Percentiles rank a stretch among this genome's conserved stretches.
phyloP scores from a whole-genome alignment of 2,329 filamentous ascomycete species.

The Diaporthe australafricana region DNA sequence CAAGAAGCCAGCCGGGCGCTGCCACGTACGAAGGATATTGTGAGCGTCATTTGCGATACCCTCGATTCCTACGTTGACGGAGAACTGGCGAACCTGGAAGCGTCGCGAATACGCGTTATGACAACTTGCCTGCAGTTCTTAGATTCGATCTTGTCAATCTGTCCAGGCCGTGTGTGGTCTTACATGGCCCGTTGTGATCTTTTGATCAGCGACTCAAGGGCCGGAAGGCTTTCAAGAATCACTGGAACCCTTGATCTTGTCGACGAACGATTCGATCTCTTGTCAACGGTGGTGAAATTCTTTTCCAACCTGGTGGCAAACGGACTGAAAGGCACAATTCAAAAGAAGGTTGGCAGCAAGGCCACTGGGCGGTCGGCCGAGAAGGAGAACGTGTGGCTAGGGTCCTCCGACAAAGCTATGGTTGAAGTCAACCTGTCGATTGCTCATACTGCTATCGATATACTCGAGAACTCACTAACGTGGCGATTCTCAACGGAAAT shows the following conservation, averaged over 20 bases:
- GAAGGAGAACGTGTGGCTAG: constrained; percentile 70
- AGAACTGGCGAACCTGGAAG: constrained; percentile 66
- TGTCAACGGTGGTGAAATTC: constrained; percentile 78
- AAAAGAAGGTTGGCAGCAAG: constrained; percentile 69
- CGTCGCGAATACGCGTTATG: constrained; percentile 73
- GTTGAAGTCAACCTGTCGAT: constrained; percentile 78
- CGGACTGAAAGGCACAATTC: constrained; percentile 75
- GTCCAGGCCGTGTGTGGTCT: constrained; percentile 90
- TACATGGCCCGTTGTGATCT: constrained; percentile 85
- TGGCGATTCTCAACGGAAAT: constrained; percentile 83
- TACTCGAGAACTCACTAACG: constrained; percentile 85
- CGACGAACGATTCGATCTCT: constrained; percentile 79
- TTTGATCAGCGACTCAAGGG: constrained; percentile 80
- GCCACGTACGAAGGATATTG: constrained; percentile 76
- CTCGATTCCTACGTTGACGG: constrained; percentile 79
- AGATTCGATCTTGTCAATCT: constrained; percentile 76
- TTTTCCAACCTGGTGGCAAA: constrained; percentile 83
- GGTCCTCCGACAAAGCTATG: constrained; percentile 83
- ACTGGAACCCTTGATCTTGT: constrained; percentile 86
- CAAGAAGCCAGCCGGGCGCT: constrained; percentile 68
- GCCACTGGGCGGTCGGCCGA: constrained; percentile 57
- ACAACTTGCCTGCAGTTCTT: constrained; percentile 84
- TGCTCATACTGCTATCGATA: constrained; percentile 80
- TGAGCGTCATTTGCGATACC: constrained; percentile 84
- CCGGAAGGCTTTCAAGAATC: constrained; percentile 81